Conservation (phyloP, 495 filamentous ascomycete genomes). For the Thermochaetoides thermophila region DNA sequence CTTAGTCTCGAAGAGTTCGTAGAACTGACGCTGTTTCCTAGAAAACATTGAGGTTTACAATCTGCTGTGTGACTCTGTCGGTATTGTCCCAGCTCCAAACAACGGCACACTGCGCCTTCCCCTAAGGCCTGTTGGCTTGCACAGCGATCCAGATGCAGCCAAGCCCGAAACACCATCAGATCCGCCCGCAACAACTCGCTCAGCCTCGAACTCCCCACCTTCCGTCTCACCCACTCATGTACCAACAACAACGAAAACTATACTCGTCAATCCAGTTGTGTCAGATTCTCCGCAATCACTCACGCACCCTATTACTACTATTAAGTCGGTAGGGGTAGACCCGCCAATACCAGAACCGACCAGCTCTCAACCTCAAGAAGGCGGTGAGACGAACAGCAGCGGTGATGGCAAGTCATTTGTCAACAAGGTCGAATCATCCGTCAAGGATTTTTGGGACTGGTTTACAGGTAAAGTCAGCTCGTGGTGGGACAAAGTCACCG, state of each 20-base stretch:
- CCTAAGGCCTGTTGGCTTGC: constrained; percentile 51
- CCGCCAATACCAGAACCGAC: constrained; percentile 8
- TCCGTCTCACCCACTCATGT: constrained; percentile 6
- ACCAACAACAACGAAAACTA: constrained; percentile 10
- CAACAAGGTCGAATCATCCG: constrained; percentile 12
- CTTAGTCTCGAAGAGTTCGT: no score
- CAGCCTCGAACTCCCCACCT: neutral
- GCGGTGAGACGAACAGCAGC: constrained; percentile 3
- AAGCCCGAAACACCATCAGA: constrained; percentile 20
- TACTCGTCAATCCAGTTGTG: constrained; percentile 6
- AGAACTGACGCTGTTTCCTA: no score
- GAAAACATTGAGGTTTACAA: constrained; percentile 95
- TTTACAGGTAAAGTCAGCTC: constrained; percentile 30
- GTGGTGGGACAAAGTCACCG: constrained; percentile 25
- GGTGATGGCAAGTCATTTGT: constrained; percentile 8
- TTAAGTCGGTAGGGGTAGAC: constrained; percentile 9
- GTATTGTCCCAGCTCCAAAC: constrained; percentile 51
- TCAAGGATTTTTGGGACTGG: constrained; percentile 34
- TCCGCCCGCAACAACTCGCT: constrained; percentile 12
- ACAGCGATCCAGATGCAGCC: constrained; percentile 24
- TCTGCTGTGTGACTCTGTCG: constrained; percentile 74
- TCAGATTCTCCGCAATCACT: no score
- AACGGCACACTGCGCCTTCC: constrained; percentile 82
- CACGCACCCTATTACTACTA: constrained; percentile 1
- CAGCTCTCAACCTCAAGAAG: constrained; percentile 1